Evolutionary conservation across 306 rosid species (phyloP).

Genomic region (Cucurbita maxima): DNA sequence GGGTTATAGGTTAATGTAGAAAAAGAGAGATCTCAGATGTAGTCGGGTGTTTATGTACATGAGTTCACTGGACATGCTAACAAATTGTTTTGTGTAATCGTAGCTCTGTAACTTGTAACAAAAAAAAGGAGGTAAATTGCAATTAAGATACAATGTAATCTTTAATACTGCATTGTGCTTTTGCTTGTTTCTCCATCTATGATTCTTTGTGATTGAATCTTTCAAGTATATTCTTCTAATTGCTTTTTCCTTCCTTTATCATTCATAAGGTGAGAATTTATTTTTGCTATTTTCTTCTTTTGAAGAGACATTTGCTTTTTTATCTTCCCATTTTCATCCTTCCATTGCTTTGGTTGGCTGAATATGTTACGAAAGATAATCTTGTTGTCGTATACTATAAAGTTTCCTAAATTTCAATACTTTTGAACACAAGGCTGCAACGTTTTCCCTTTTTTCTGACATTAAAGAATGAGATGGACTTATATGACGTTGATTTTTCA

Average conservation of each 20-base stretch:
- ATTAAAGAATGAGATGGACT: no score
- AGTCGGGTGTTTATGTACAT: not conserved
- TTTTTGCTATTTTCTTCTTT: not conserved
- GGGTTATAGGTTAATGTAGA: not conserved
- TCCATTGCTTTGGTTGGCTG: not conserved
- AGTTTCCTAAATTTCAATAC: not conserved
- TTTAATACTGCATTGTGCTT: not conserved
- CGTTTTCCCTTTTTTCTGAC: no score
- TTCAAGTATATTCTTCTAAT: not conserved
- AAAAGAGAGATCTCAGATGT: slow-evolving; percentile 3
- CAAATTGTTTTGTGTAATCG: slow-evolving; percentile 7
- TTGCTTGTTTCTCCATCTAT: not conserved
- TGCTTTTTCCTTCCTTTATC: not conserved
- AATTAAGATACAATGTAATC: not conserved
- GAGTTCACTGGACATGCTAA: not conserved
- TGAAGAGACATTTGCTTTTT: not conserved
- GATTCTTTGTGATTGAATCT: not conserved
- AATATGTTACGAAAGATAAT: not conserved
- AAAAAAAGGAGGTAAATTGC: not conserved
- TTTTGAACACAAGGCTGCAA: not conserved
- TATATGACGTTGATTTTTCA: no score
- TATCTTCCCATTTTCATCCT: not conserved
- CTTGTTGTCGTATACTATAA: not conserved
- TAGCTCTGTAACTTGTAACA: slow-evolving; percentile 7
- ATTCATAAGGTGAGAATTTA: not conserved